Percentiles rank a stretch among this genome's conserved stretches.
These are phyloP conservation scores for Phytophthora vignae DNA, from an alignment of 352 stramenopile genomes.

Conservation along the genomic window DNA sequence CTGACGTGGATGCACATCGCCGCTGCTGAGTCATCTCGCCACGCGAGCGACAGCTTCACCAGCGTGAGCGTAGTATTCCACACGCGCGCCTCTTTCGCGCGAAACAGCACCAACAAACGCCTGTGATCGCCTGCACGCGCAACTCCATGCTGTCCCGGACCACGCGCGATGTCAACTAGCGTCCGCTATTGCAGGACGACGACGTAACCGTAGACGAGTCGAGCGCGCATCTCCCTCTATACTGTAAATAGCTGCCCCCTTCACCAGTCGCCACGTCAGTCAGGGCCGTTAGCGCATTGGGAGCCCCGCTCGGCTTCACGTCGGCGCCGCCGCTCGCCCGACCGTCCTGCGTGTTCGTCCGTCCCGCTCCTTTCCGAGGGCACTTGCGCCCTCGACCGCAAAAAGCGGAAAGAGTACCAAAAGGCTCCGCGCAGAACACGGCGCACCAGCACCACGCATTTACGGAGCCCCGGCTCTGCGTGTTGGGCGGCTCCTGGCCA, in stretches of 20 bases:
- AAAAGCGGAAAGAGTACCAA: conserved; percentile 74
- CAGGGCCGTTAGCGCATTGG: not conserved
- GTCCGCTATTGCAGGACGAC: not conserved
- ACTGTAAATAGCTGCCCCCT: not conserved
- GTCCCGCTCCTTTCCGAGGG: conserved; percentile 2
- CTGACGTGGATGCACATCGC: not conserved
- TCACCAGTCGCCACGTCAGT: not conserved
- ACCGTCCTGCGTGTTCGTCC: not conserved
- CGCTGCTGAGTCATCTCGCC: not conserved
- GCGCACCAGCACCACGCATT: conserved; percentile 67
- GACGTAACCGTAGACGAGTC: conserved; percentile 20
- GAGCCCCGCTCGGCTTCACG: not conserved
- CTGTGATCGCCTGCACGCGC: not conserved
- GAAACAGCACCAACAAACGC: not conserved
- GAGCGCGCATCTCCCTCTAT: conserved; percentile 7
- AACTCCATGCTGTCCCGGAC: not conserved
- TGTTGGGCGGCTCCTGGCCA: conserved; percentile 26
- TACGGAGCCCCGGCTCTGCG: conserved; percentile 31
- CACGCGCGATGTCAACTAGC: not conserved
- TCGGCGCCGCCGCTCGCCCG: not conserved
- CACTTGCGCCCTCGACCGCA: conserved; percentile 58
- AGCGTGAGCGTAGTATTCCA: not conserved
- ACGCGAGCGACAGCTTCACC: not conserved
- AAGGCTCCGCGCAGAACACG: conserved; percentile 48
- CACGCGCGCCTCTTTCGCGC: not conserved